Evolutionary conservation across 2,329 filamentous ascomycete species (phyloP).

Genomic region (Didymella arachidicola): DNA sequence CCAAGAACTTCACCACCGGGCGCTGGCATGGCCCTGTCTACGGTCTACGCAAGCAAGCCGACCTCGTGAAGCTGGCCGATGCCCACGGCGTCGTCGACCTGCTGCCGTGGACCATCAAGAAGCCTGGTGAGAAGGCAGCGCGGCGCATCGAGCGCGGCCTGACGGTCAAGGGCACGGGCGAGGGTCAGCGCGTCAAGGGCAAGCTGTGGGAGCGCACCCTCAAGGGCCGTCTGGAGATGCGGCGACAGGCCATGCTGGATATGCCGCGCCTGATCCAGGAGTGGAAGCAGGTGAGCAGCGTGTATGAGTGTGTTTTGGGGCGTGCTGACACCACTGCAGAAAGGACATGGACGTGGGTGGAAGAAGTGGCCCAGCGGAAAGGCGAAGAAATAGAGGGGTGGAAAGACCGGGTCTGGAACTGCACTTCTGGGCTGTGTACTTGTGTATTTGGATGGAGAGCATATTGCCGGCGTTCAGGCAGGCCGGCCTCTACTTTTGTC

Average conservation of each 20-base stretch:
- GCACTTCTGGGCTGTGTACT: constrained; percentile 25
- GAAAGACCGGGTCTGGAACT: not conserved
- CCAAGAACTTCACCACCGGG: constrained; percentile 79
- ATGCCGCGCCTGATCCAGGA: constrained; percentile 92
- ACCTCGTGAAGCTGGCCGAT: constrained; percentile 84
- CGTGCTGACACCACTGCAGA: constrained; percentile 57
- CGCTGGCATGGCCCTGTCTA: constrained; percentile 84
- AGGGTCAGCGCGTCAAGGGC: constrained; percentile 93
- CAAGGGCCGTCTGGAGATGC: constrained; percentile 82
- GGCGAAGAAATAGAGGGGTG: constrained; percentile 31
- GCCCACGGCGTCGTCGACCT: constrained; percentile 82
- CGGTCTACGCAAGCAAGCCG: constrained; percentile 86
- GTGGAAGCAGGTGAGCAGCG: constrained; percentile 82
- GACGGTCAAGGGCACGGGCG: constrained; percentile 89
- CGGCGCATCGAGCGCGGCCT: constrained; percentile 80
- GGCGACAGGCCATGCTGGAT: constrained; percentile 88
- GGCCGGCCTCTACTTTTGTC: constrained; percentile 17
- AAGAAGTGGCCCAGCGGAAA: constrained; percentile 71
- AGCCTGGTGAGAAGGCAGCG: constrained; percentile 72
- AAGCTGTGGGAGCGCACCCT: constrained; percentile 90
- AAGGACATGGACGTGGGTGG: constrained; percentile 76
- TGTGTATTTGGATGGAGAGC: constrained; percentile 25
- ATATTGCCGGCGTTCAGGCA: constrained; percentile 25
- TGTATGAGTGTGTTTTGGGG: not conserved
- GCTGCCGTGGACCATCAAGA: constrained; percentile 79